Percentiles rank a stretch among this genome's conserved stretches.
Conservation (phyloP, 2,329 filamentous ascomycete genomes). For the Fusarium keratoplasticum region DNA sequence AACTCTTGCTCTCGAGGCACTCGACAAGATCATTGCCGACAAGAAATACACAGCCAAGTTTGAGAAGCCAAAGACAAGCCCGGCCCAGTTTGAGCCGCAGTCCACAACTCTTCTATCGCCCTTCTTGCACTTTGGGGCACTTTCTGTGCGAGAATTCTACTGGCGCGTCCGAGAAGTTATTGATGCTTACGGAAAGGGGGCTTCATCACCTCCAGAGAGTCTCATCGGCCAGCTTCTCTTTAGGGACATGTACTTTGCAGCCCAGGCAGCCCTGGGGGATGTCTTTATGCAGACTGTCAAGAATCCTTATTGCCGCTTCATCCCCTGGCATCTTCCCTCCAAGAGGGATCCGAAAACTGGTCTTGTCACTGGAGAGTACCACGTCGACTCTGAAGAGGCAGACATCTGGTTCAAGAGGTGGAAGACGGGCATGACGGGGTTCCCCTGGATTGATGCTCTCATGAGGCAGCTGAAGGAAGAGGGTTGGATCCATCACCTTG, state of each 20-base stretch:
- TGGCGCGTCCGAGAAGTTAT: slow-evolving; percentile 76
- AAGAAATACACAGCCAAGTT: slow-evolving; percentile 78
- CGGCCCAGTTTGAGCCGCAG: slow-evolving; percentile 78
- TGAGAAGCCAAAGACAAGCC: slow-evolving; percentile 80
- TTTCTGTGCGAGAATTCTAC: slow-evolving; percentile 79
- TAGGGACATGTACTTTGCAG: slow-evolving; percentile 86
- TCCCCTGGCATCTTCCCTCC: slow-evolving; percentile 82
- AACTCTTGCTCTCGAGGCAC: slow-evolving; percentile 67
- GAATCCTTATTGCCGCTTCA: slow-evolving; percentile 77
- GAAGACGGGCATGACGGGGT: slow-evolving; percentile 77
- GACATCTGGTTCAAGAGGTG: slow-evolving; percentile 76
- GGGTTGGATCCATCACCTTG: slow-evolving; percentile 85
- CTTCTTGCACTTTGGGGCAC: slow-evolving; percentile 78
- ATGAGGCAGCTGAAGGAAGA: slow-evolving; percentile 80
- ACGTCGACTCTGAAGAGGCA: slow-evolving; percentile 71
- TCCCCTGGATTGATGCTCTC: slow-evolving; percentile 83
- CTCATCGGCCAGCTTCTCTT: slow-evolving; percentile 80
- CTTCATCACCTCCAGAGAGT: slow-evolving; percentile 74
- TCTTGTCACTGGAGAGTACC: slow-evolving; percentile 68
- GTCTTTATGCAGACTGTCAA: slow-evolving; percentile 72
- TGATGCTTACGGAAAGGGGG: slow-evolving; percentile 64
- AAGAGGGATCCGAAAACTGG: slow-evolving; percentile 60
- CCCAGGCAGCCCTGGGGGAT: slow-evolving; percentile 75
- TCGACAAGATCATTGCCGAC: slow-evolving; percentile 70
- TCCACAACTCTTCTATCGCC: slow-evolving; percentile 80